Conservation (phyloP, 1,139 yeast genomes). For the Pichia sp. region DNA sequence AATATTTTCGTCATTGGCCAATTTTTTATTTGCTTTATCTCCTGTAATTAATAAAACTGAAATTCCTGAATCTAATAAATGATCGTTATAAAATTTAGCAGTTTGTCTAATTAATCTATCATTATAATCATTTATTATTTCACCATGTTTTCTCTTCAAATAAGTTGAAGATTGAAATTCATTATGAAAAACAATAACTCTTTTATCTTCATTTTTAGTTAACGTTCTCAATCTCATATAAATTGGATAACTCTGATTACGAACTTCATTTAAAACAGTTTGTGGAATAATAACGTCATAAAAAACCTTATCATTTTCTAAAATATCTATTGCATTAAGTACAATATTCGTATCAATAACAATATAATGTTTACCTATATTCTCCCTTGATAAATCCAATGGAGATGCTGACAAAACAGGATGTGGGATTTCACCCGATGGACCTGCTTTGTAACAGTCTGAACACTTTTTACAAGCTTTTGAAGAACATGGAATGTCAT, state of each 20-base stretch:
- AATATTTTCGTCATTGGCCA: conserved; percentile 52
- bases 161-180: conserved; percentile 77
- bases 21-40: conserved; percentile 60
- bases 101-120: conserved; percentile 84
- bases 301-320: conserved; percentile 73
- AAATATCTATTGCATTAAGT: conserved; percentile 79
- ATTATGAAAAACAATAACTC: conserved; percentile 89
- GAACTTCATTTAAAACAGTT: conserved; percentile 88
- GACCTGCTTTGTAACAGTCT: conserved; percentile 47
- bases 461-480: conserved; percentile 61
- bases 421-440: conserved; percentile 46
- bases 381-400: conserved; percentile 33
- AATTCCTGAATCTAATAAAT: conserved; percentile 45
- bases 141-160: conserved; percentile 56
- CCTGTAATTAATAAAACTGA: conserved; percentile 66
- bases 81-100: conserved; percentile 65
- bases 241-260: conserved; percentile 81
- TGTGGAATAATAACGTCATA: conserved; percentile 91
- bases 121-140: conserved; percentile 82
- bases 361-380: conserved; percentile 57
- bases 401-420: conserved; percentile 50
- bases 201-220: conserved; percentile 70
- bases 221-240: conserved; percentile 78
- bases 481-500: conserved; percentile 89
- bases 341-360: conserved; percentile 87